phyloP scores from a whole-genome alignment of 2,329 filamentous ascomycete species.

The Alternaria burnsii region DNA sequence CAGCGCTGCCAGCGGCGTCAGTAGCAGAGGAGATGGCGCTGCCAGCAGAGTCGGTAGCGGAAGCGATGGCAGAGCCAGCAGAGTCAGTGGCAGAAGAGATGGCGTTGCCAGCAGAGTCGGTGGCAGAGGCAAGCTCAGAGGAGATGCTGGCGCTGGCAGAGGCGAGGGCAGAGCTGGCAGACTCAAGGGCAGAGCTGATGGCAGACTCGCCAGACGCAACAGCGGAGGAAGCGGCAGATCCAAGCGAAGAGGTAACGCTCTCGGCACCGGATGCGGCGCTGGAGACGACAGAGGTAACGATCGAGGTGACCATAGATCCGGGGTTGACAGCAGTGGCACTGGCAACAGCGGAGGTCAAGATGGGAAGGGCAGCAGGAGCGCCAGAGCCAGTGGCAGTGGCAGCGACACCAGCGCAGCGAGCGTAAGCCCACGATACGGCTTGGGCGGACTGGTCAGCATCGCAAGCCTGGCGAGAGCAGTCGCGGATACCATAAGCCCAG shows the following conservation, averaged over 20 bases:
- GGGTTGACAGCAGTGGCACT: slow-evolving; percentile 4
- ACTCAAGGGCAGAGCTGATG: slow-evolving; percentile 4
- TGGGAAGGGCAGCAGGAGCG: slow-evolving; percentile 23
- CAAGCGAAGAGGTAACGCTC: slow-evolving; percentile 19
- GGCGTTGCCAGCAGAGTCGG: slow-evolving; percentile 1
- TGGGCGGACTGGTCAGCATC: slow-evolving; percentile 29
- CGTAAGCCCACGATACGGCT: slow-evolving; percentile 46
- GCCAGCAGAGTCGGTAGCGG: slow-evolving; percentile 8
- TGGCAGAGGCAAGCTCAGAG: slow-evolving; percentile 24
- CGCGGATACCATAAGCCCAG: slow-evolving; percentile 59
- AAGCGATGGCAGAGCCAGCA: neutral
- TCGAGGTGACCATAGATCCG: slow-evolving; percentile 6
- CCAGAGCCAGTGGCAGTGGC: slow-evolving; percentile 20
- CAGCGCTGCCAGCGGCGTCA: slow-evolving; percentile 17
- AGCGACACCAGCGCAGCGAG: slow-evolving; percentile 44
- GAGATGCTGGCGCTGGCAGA: slow-evolving; percentile 14
- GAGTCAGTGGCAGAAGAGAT: slow-evolving; percentile 16
- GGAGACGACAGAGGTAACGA: slow-evolving; percentile 22
- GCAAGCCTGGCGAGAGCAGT: slow-evolving; percentile 58
- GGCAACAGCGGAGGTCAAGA: slow-evolving; percentile 25
- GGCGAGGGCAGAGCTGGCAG: slow-evolving; percentile 20
- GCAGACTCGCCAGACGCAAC: slow-evolving; percentile 14
- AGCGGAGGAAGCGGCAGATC: slow-evolving; percentile 6
- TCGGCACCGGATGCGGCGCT: slow-evolving; percentile 11
- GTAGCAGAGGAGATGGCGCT: slow-evolving; percentile 15